Conservation (phyloP, 2,329 filamentous ascomycete genomes). For the Botrytis sinoallii region DNA sequence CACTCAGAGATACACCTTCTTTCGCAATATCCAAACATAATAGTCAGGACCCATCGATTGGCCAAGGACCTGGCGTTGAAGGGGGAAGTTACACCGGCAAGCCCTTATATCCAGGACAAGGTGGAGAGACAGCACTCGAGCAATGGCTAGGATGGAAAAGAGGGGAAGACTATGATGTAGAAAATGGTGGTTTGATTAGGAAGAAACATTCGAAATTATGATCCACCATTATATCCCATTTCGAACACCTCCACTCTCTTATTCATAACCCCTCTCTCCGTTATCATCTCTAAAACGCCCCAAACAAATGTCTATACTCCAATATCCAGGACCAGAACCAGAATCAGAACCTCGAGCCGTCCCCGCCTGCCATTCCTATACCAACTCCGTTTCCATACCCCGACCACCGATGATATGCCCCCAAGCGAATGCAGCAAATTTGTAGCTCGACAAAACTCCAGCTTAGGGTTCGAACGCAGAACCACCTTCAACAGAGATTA, state of each 20-base stretch:
- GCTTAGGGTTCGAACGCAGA: background rate
- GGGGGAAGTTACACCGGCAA: slow-evolving; percentile 65
- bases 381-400: slow-evolving; percentile 5
- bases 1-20: slow-evolving; percentile 66
- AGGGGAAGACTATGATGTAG: slow-evolving; percentile 67
- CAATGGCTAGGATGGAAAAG: slow-evolving; percentile 76
- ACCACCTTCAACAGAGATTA: background rate
- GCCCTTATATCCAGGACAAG: slow-evolving; percentile 62
- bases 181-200: slow-evolving; percentile 58
- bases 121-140: slow-evolving; percentile 66
- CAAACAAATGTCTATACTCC: slow-evolving; percentile 14
- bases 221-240: slow-evolving; percentile 23
- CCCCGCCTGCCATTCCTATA: background rate
- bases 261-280: background rate
- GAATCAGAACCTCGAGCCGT: background rate
- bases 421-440: slow-evolving; percentile 4
- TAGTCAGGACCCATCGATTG: slow-evolving; percentile 39
- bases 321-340: background rate
- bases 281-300: slow-evolving; percentile 8
- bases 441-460: background rate
- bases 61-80: slow-evolving; percentile 62
- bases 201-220: slow-evolving; percentile 46
- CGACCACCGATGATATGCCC: background rate
- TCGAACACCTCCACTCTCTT: background rate
- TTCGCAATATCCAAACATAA: slow-evolving; percentile 54